Percentiles rank a stretch among this genome's conserved stretches.
These are phyloP conservation scores for Lichtheimia hyalospora DNA, from an alignment of 371 early-diverging fungal species.

Conservation along the genomic window DNA sequence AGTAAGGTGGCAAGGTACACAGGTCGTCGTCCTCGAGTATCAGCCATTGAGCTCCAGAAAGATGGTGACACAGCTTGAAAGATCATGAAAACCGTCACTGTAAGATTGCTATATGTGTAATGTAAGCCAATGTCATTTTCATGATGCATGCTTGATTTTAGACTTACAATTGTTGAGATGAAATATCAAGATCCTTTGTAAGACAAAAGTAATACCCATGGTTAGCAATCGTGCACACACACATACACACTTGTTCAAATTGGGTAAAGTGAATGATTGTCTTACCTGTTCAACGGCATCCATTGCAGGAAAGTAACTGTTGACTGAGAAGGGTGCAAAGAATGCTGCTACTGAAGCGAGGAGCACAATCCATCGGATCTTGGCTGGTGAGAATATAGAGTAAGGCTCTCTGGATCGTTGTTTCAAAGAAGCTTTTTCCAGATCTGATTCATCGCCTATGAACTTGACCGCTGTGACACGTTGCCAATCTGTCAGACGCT, in stretches of 20 bases:
- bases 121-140: not conserved
- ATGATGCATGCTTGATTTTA: not conserved
- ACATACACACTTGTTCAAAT: too few species aligned
- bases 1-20: slow-evolving; percentile 61
- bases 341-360: slow-evolving; percentile 27
- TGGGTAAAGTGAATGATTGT: not conserved
- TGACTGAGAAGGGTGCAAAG: slow-evolving; percentile 28
- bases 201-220: not conserved
- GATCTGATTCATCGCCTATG: slow-evolving; percentile 1
- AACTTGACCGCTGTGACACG: slow-evolving; percentile 1
- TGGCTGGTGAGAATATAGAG: slow-evolving; percentile 17
- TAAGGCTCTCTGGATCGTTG: slow-evolving; percentile 7
- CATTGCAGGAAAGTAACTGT: slow-evolving; percentile 32
- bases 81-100: slow-evolving; percentile 43
- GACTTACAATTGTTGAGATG: slow-evolving; percentile 21
- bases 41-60: slow-evolving; percentile 71
- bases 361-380: slow-evolving; percentile 22
- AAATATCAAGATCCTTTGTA: slow-evolving; percentile 10
- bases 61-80: slow-evolving; percentile 48
- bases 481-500: slow-evolving; percentile 9
- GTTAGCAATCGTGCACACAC: not conserved
- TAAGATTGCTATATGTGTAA: slow-evolving; percentile 20
- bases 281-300: slow-evolving; percentile 19
- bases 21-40: slow-evolving; percentile 62
- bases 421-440: not conserved